These are phyloP conservation scores for Podila verticillata DNA, from an alignment of 192 early-diverging fungal species.

Conservation along the genomic window DNA sequence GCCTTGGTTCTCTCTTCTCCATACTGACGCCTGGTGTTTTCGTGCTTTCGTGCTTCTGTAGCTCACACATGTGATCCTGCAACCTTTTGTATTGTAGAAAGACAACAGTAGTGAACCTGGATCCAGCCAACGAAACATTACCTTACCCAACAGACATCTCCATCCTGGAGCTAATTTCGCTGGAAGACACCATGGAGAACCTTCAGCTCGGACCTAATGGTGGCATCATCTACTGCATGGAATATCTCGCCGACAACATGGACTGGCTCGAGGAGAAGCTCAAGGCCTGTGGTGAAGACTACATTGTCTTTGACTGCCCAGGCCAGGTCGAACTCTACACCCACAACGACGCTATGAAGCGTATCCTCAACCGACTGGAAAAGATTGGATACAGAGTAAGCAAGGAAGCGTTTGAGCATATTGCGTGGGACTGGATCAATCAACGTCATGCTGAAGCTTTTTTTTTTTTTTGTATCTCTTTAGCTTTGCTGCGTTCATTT, in stretches of 20 bases:
- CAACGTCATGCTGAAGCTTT: slow-evolving; percentile 4
- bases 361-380: slow-evolving; percentile 76
- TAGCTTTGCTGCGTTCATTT: slow-evolving; percentile 85
- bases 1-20: not conserved
- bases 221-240: slow-evolving; percentile 96
- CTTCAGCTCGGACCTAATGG: slow-evolving; percentile 95
- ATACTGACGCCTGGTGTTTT: not conserved
- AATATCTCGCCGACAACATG: slow-evolving; percentile 91
- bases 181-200: slow-evolving; percentile 94
- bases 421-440: not conserved
- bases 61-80: not conserved
- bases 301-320: slow-evolving; percentile 96
- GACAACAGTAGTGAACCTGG: slow-evolving; percentile 94
- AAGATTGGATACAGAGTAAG: slow-evolving; percentile 75
- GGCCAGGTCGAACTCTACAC: slow-evolving; percentile 99
- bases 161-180: slow-evolving; percentile 90
- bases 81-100: slow-evolving; percentile 52
- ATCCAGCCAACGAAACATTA: slow-evolving; percentile 94
- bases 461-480: slow-evolving; percentile 2
- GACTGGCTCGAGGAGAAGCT: slow-evolving; percentile 91
- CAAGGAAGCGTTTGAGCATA: not conserved
- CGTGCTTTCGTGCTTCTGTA: no score
- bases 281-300: slow-evolving; percentile 73
- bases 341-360: slow-evolving; percentile 86
- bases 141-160: slow-evolving; percentile 85